Base-by-base conservation (phyloP, 768 basidiomycete genomes). In the Tulasnella sp. region DNA sequence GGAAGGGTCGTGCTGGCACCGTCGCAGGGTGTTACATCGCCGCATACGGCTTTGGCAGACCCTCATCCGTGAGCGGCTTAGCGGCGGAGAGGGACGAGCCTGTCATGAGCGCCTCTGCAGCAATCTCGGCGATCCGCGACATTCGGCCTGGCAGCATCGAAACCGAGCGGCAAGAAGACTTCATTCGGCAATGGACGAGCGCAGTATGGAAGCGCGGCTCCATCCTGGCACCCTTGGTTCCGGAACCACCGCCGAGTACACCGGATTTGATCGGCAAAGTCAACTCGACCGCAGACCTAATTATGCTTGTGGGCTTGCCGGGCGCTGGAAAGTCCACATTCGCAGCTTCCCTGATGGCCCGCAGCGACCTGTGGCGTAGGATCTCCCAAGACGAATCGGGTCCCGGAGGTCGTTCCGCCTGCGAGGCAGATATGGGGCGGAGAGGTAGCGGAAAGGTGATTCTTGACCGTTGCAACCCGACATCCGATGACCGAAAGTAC, bases 321-420 rank as follows among this genome's bases (percentile, higher is more conserved):
- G 90, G 90, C 3, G 88, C 89, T 0, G 90, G 90, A 32, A 91
- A 91, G 82, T 88, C 89, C 0, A 88, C 87, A 86, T 85, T 90
- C 75, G 84, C 87, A 0, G 84, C 85, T n/a, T 84, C 87, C 0
- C 82, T 91, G 29, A 80, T 87, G 0, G 85, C 86, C 2, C 85
- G 90, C 18, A 84, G 88, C 75, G 85, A 86, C 4, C 80, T 32
- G 23, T 90, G 88, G 88, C 83, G 81, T 10, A 82, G 84, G 51
- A 86, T 90, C 61, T 89, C 88, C 1, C 89, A 90, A 81, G 90
- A 91, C 81, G 89, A 90, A 3, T 48, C 74, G 16, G 74, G 74
- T 3, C 82, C 86, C 5, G 87, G 89, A 0, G 88, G 88, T 75
- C 83, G 88, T 73, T 81, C 84, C 2, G 81, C 84, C 7, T 89